A percentile compares a stretch with the other conserved stretches of the same genome.
Evolutionary conservation across 1,139 yeast species (phyloP).

Genomic region (Geotrichum aggregatum): DNA sequence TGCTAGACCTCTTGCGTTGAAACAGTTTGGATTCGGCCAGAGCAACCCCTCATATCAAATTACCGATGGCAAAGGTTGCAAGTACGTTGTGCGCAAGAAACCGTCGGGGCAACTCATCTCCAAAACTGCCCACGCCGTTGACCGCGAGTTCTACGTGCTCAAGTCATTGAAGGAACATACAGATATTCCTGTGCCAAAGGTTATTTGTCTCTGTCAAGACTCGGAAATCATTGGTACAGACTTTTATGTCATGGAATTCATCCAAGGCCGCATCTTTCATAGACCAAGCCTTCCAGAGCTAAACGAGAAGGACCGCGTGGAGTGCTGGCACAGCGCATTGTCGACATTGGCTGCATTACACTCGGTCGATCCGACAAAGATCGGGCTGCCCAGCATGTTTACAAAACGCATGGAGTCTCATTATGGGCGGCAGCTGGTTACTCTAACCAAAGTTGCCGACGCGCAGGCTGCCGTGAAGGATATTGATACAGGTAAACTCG

Average conservation of each 20-base stretch:
- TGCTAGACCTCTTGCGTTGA: constrained; percentile 29
- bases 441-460: constrained; percentile 47
- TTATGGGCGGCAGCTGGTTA: constrained; percentile 54
- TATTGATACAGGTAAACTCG: constrained; percentile 38
- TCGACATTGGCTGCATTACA: constrained; percentile 53
- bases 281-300: constrained; percentile 50
- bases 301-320: constrained; percentile 31
- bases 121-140: constrained; percentile 62
- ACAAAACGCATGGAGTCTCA: constrained; percentile 47
- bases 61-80: constrained; percentile 43
- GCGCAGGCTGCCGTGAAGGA: constrained; percentile 44
- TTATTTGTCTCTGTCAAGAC: constrained; percentile 59
- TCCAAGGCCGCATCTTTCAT: constrained; percentile 57
- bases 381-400: constrained; percentile 43
- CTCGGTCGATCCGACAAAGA: constrained; percentile 46
- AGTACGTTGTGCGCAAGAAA: constrained; percentile 55
- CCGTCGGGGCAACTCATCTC: constrained; percentile 58
- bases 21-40: constrained; percentile 63
- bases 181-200: constrained; percentile 57
- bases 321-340: constrained; percentile 51
- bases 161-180: constrained; percentile 38
- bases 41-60: constrained; percentile 62
- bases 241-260: constrained; percentile 58
- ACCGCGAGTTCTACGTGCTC: constrained; percentile 56
- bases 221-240: constrained; percentile 71